phyloP scores from a whole-genome alignment of 305 asterid species.

The Fraxinus latifolia region DNA sequence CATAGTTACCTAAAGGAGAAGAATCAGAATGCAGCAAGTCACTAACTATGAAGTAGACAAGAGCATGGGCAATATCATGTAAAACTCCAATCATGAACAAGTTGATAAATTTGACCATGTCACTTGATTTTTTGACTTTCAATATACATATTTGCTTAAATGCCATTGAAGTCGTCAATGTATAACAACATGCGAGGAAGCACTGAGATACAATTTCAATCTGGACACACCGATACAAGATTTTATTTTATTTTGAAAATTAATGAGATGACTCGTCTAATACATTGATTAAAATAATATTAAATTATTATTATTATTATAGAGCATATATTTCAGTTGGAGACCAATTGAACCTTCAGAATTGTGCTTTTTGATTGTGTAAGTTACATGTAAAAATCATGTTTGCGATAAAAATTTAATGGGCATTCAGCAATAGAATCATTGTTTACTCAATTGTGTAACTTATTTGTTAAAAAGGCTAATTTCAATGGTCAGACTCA shows the following conservation, averaged over 20 bases:
- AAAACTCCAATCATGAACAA: background rate
- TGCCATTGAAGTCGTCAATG: background rate
- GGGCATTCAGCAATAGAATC: background rate
- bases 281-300: background rate
- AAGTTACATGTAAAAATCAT: background rate
- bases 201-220: background rate
- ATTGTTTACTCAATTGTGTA: background rate
- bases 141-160: conserved; percentile 14
- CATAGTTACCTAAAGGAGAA: conserved; percentile 69
- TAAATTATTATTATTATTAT: background rate
- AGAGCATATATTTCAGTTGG: background rate
- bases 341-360: background rate
- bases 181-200: background rate
- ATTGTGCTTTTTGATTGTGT: background rate
- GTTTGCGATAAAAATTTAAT: background rate
- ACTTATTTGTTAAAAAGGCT: background rate
- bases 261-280: background rate
- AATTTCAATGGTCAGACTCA: background rate
- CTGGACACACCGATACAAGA: background rate
- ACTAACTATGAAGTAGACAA: conserved; percentile 7
- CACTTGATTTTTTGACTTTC: conserved; percentile 6
- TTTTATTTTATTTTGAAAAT: background rate
- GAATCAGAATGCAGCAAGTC: conserved; percentile 18
- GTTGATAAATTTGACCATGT: background rate
- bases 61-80: background rate